Conservation (phyloP, 176 grass and related monocot genomes). For the Elaeis guineensis region DNA sequence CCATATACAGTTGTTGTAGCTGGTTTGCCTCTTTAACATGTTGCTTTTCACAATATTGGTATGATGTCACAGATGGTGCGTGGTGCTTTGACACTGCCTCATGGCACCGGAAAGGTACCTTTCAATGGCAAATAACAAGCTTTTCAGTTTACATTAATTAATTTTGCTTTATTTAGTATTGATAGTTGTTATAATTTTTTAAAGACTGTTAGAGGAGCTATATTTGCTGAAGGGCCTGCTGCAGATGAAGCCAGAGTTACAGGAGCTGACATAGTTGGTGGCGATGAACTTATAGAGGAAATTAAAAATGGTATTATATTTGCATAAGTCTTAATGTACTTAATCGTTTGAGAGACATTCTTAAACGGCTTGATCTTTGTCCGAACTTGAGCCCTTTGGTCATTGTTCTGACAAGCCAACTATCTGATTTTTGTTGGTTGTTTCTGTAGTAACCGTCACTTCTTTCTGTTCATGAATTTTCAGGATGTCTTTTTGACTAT, state of each 20-base stretch:
- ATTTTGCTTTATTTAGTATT: slow-evolving; percentile 8
- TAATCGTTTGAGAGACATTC: too few relatives aligned
- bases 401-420: too few relatives aligned
- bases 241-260: slow-evolving; percentile 77
- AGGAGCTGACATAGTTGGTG: slow-evolving; percentile 87
- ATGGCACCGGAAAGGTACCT: slow-evolving; percentile 87
- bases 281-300: slow-evolving; percentile 78
- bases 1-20: background rate
- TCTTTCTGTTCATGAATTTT: too few relatives aligned
- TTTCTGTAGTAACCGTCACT: too few relatives aligned
- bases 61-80: slow-evolving; percentile 68
- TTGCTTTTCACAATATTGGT: slow-evolving; percentile 3
- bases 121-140: background rate
- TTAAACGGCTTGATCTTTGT: too few relatives aligned
- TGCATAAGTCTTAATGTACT: too few relatives aligned
- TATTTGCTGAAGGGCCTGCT: slow-evolving; percentile 87
- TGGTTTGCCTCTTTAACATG: background rate
- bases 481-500: too few relatives aligned
- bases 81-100: slow-evolving; percentile 81
- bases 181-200: slow-evolving; percentile 11
- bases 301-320: slow-evolving; percentile 54
- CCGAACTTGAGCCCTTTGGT: too few relatives aligned
- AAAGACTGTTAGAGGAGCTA: slow-evolving; percentile 85
- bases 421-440: too few relatives aligned
- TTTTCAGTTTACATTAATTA: background rate